Evolutionary conservation across 2,329 filamentous ascomycete genomes (phyloP).

Genomic region (Sporothrix pallida): DNA sequence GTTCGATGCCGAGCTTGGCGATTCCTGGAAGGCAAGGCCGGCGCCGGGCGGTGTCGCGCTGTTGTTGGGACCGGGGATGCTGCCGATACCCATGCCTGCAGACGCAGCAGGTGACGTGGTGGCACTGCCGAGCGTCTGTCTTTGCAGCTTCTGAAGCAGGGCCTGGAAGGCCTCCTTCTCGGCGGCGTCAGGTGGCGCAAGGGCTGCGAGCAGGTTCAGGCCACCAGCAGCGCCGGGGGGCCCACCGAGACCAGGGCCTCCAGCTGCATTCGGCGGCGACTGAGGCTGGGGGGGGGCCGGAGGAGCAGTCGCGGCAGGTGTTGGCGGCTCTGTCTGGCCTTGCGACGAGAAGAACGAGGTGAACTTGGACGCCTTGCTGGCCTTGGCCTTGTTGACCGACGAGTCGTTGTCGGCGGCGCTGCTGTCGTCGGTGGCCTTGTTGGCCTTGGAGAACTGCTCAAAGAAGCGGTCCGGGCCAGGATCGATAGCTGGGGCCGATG

Average conservation of each 20-base stretch:
- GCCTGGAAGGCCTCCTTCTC: conserved; percentile 88
- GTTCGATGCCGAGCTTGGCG: conserved; percentile 6
- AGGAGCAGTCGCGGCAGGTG: conserved; percentile 47
- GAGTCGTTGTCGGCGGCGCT: conserved; percentile 52
- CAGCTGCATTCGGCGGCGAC: conserved; percentile 41
- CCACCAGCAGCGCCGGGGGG: conserved; percentile 50
- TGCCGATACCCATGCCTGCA: neutral
- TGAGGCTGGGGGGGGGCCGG: conserved; percentile 37
- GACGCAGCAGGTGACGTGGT: conserved; percentile 25
- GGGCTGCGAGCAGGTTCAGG: neutral
- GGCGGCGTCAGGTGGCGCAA: conserved; percentile 54
- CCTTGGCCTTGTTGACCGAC: conserved; percentile 58
- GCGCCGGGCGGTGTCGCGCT: conserved; percentile 30
- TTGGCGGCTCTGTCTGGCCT: conserved; percentile 56
- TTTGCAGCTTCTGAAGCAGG: conserved; percentile 80
- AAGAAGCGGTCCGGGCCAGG: conserved; percentile 80
- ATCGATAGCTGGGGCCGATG: conserved; percentile 68
- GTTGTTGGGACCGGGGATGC: conserved; percentile 9
- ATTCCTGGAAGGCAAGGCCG: conserved; percentile 36
- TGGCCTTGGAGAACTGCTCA: conserved; percentile 47
- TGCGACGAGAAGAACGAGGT: conserved; percentile 77
- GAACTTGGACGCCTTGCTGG: conserved; percentile 79
- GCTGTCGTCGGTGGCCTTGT: conserved; percentile 52
- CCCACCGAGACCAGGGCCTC: conserved; percentile 50
- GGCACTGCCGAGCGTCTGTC: conserved; percentile 50